Evolutionary conservation across 371 early-diverging fungal genomes (phyloP).

Genomic region (Mucor piriformis): DNA sequence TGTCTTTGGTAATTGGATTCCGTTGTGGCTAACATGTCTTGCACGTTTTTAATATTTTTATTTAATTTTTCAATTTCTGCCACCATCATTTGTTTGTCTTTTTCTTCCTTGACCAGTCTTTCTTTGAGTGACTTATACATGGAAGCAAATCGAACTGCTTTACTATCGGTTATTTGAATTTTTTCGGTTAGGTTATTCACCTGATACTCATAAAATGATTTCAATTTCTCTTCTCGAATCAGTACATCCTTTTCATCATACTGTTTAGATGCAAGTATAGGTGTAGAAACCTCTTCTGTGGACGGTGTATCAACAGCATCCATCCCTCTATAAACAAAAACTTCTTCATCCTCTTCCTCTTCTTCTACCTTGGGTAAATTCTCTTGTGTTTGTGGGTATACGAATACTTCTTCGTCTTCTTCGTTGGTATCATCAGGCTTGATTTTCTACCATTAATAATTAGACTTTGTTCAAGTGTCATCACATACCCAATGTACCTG

Average conservation of each 20-base stretch:
- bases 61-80: slow-evolving; percentile 34
- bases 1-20: slow-evolving; percentile 46
- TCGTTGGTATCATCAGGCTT: slow-evolving; percentile 23
- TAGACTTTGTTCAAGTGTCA: neutral
- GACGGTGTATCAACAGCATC: slow-evolving; percentile 28
- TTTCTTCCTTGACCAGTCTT: slow-evolving; percentile 24
- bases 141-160: slow-evolving; percentile 37
- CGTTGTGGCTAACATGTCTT: slow-evolving; percentile 39
- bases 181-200: slow-evolving; percentile 36
- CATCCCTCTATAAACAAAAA: slow-evolving; percentile 44
- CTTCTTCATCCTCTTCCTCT: slow-evolving; percentile 44
- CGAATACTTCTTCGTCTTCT: slow-evolving; percentile 40
- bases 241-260: slow-evolving; percentile 7
- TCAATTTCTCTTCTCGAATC: slow-evolving; percentile 27
- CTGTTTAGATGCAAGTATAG: neutral
- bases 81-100: slow-evolving; percentile 23
- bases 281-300: neutral
- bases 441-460: neutral
- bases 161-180: slow-evolving; percentile 47
- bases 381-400: slow-evolving; percentile 33
- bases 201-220: slow-evolving; percentile 36
- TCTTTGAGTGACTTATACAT: slow-evolving; percentile 38
- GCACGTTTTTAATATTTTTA: slow-evolving; percentile 31
- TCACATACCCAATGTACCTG: slow-evolving; percentile 5
- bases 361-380: slow-evolving; percentile 2